Evolutionary conservation across 768 basidiomycete species (phyloP), one percentile per base, ranked within the genome.

Genomic region (Astraeus odoratus): DNA sequence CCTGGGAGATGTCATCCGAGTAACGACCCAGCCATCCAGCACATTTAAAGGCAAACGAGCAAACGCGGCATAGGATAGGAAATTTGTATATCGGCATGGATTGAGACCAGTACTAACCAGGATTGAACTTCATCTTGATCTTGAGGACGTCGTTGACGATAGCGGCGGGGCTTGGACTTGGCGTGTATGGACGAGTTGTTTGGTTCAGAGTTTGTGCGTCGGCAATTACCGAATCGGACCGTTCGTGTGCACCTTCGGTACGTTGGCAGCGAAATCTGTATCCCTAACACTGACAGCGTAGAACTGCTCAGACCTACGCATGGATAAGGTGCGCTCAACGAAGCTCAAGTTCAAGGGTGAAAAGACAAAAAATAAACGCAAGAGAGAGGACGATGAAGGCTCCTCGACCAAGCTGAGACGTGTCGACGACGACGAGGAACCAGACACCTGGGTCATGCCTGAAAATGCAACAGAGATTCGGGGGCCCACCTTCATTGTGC

Each of bases 291-390:
- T n/a, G n/a, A n/a, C n/a, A n/a, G n/a, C n/a, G n/a, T n/a, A n/a
- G n/a, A 40, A 40, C 41, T 16, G 29, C 34, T 35, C 47, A 42
- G 26, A 46, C 37, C 69, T 69, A 68, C 60, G 64, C 34, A 39
- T 61, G 6, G 64, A 70, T 47, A 78, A 77, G 59, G 71, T 80
- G 24, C 81, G 83, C 51, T 76, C 85, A 2, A 78, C 77, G 10
- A 89, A 83, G 58, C 80, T 93, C 51, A 87, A 80, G 54, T 93
- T 93, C 68, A 94, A 94, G 59, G 90, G 90, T 7, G 90, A 93
- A 39, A 89, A 89, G 65, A 63, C 73, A 1, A 81, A 79, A 70
- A 90, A 86, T 74, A 92, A 91, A 60, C 75, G 87, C 42, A 89
- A 81, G 59, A 71, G 80, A 53, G 78, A 80, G 10, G 69, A 67